Evolutionary conservation across 768 basidiomycete species (phyloP).

Genomic region (Chiua virens): DNA sequence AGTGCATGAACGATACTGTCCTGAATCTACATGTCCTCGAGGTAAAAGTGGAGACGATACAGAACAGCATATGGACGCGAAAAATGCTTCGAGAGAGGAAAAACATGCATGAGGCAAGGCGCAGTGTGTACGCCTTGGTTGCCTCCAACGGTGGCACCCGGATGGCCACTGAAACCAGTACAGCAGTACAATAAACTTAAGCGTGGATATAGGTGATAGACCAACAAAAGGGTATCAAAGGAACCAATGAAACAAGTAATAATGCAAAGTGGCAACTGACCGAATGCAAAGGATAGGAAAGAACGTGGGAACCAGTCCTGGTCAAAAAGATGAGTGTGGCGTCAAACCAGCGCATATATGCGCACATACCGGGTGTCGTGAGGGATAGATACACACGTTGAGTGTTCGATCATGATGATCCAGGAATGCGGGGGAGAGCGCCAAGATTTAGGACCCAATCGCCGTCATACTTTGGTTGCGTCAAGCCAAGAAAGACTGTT

Average conservation of each 20-base stretch:
- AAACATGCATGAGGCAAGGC: no score
- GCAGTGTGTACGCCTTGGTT: no score
- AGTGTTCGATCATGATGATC: constrained; percentile 7
- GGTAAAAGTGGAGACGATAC: no score
- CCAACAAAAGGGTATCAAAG: constrained; percentile 8
- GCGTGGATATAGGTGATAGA: constrained; percentile 6
- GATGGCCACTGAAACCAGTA: constrained; percentile 4
- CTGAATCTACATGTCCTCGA: no score
- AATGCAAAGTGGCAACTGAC: constrained; percentile 13
- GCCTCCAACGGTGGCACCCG: not conserved
- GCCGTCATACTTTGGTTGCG: constrained; percentile 34
- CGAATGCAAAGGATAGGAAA: constrained; percentile 9
- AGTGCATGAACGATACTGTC: no score
- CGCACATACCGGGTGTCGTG: constrained; percentile 17
- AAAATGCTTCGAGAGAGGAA: no score
- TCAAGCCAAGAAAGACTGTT: constrained; percentile 54
- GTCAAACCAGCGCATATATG: not conserved
- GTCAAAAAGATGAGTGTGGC: not conserved
- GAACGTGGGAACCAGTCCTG: constrained; percentile 29
- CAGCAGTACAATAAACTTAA: constrained; percentile 12
- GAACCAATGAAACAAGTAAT: constrained; percentile 11
- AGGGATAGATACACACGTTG: constrained; percentile 10
- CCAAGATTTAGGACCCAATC: constrained; percentile 39
- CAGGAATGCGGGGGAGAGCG: not conserved
- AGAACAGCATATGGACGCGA: no score